Conservation (phyloP, 768 basidiomycete species). For the Pleurotus tuoliensis region DNA sequence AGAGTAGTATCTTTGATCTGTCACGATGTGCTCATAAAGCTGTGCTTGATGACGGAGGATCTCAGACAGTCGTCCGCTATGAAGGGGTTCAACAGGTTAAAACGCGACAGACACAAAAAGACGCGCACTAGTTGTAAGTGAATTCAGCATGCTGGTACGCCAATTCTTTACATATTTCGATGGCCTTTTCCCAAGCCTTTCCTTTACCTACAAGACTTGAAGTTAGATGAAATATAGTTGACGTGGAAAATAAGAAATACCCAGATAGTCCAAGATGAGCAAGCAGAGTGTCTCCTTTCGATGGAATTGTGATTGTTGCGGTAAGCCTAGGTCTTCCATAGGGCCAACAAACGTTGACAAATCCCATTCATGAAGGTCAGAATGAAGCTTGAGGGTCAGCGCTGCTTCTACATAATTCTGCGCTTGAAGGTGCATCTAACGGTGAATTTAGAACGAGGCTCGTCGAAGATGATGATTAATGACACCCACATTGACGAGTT, state of each 20-base stretch:
- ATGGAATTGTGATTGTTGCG: constrained; percentile 90
- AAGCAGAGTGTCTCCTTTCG: constrained; percentile 91
- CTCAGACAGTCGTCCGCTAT: constrained; percentile 76
- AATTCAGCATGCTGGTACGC: constrained; percentile 84
- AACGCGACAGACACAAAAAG: constrained; percentile 3
- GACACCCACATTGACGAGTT: constrained; percentile 76
- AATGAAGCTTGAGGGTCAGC: constrained; percentile 87
- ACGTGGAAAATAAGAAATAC: constrained; percentile 30
- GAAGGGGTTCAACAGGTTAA: constrained; percentile 10
- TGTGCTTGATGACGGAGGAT: constrained; percentile 86
- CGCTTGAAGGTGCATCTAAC: constrained; percentile 79
- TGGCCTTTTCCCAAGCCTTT: constrained; percentile 95
- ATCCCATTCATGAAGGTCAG: constrained; percentile 92
- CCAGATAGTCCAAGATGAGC: constrained; percentile 90
- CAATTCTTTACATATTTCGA: constrained; percentile 90
- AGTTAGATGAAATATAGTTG: not conserved
- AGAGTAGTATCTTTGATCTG: constrained; percentile 79
- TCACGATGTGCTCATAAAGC: constrained; percentile 81
- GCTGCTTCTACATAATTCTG: constrained; percentile 94
- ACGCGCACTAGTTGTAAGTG: constrained; percentile 84
- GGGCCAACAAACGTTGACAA: constrained; percentile 75
- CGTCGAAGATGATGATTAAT: not conserved
- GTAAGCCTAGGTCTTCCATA: constrained; percentile 86
- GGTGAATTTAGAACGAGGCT: constrained; percentile 14
- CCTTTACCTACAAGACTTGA: constrained; percentile 64